These are phyloP conservation scores for Candida germanica DNA, from an alignment of 805 yeast species.

Conservation along the genomic window DNA sequence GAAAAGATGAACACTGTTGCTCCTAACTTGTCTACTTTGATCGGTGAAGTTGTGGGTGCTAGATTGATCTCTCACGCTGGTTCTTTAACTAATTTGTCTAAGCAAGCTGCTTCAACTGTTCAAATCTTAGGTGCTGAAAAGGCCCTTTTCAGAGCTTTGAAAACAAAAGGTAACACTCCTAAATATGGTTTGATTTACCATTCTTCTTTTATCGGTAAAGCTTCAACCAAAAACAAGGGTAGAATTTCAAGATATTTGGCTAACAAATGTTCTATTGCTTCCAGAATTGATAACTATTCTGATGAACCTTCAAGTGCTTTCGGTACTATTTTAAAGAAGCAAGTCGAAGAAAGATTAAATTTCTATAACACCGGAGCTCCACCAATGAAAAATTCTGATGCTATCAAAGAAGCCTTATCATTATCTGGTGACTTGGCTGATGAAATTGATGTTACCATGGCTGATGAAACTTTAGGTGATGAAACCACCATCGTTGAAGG, in stretches of 20 bases:
- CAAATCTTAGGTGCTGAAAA: constrained; percentile 97
- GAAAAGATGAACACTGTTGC: constrained; percentile 98
- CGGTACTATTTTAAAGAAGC: constrained; percentile 88
- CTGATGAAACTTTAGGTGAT: constrained; percentile 1
- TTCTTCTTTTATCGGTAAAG: constrained; percentile 91
- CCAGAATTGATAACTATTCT: constrained; percentile 96
- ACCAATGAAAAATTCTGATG: constrained; percentile 94
- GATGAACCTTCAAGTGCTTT: constrained; percentile 90
- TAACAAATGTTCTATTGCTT: constrained; percentile 98
- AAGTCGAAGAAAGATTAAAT: constrained; percentile 95
- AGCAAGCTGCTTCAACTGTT: constrained; percentile 98
- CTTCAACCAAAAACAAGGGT: constrained; percentile 96
- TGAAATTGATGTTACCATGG: constrained; percentile 19
- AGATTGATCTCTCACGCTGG: constrained; percentile 98
- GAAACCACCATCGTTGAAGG: constrained; percentile 27
- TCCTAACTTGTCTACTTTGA: constrained; percentile 92
- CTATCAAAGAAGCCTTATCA: constrained; percentile 87
- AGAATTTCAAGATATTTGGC: constrained; percentile 98
- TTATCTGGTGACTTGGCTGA: constrained; percentile 50
- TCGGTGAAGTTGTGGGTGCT: constrained; percentile 99
- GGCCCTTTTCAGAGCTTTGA: constrained; percentile 92
- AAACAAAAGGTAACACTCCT: constrained; percentile 96
- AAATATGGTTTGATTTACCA: constrained; percentile 94
- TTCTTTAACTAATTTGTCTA: constrained; percentile 91
- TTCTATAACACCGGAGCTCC: constrained; percentile 96